These are phyloP conservation scores for Calonectria multiphialidica DNA, from an alignment of 2,329 filamentous ascomycete genomes.

Conservation along the genomic window DNA sequence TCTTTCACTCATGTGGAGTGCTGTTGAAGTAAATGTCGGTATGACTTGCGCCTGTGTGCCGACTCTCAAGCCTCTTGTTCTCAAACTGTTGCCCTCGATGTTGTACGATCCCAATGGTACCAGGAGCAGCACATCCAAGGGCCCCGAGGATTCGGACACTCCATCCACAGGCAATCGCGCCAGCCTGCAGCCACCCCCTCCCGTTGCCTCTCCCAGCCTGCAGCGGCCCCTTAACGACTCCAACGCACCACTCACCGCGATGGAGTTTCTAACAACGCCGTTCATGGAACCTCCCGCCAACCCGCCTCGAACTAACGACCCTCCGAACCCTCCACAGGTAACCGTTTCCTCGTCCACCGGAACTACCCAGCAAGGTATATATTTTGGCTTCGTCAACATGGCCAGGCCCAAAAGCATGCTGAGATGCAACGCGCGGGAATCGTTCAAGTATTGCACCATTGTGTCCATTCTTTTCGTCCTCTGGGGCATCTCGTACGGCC, in stretches of 20 bases:
- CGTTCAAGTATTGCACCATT: conserved; percentile 77
- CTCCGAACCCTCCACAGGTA: conserved; percentile 41
- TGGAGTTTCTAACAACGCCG: conserved; percentile 63
- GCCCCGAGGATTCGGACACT: conserved; percentile 46
- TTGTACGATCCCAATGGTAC: conserved; percentile 64
- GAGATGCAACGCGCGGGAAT: conserved; percentile 71
- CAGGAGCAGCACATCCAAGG: conserved; percentile 43
- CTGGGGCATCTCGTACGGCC: conserved; percentile 92
- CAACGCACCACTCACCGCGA: conserved; percentile 49
- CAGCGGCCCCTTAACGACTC: conserved; percentile 39
- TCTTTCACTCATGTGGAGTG: conserved; percentile 92
- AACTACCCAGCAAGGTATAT: conserved; percentile 60
- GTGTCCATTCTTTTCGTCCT: conserved; percentile 88
- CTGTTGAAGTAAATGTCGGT: conserved; percentile 90
- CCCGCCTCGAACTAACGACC: conserved; percentile 14
- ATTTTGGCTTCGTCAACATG: conserved; percentile 85
- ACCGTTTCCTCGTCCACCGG: conserved; percentile 50
- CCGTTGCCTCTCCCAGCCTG: conserved; percentile 31
- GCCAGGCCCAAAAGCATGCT: conserved; percentile 78
- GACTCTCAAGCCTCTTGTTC: conserved; percentile 86
- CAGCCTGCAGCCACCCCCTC: conserved; percentile 41
- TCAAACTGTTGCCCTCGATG: conserved; percentile 70
- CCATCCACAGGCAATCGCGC: conserved; percentile 39
- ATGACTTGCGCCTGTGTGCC: conserved; percentile 95
- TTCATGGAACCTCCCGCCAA: conserved; percentile 41